A percentile compares a stretch with the other conserved stretches of the same genome.
Conservation (phyloP, 176 grass and related monocot genomes). For the Aegilops bicornis region DNA sequence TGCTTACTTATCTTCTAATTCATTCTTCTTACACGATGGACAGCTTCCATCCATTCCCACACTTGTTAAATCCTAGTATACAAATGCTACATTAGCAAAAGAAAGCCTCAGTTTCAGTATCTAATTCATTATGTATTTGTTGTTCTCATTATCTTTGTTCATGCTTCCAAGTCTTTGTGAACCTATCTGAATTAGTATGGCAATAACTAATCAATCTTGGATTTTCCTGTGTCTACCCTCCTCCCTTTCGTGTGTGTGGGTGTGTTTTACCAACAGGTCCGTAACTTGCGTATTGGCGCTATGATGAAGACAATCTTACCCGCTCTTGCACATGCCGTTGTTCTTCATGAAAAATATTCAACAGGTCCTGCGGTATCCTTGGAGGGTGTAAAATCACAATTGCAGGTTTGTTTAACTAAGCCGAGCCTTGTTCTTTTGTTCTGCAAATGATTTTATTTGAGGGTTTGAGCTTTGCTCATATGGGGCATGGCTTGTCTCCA, state of each 20-base stretch:
- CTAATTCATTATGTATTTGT: slow-evolving; percentile 8
- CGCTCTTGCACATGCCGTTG: slow-evolving; percentile 86
- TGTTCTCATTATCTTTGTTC: background rate
- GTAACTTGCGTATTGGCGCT: slow-evolving; percentile 90
- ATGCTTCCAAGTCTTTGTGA: slow-evolving; percentile 22
- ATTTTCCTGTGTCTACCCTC: background rate
- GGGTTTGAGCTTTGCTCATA: slow-evolving; percentile 17
- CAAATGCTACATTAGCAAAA: background rate
- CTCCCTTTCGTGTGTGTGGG: background rate
- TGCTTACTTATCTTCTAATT: slow-evolving; percentile 27
- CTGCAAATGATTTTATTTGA: slow-evolving; percentile 11
- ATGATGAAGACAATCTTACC: slow-evolving; percentile 98
- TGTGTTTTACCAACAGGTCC: slow-evolving; percentile 52
- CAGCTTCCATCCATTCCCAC: background rate
- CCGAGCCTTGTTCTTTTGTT: background rate
- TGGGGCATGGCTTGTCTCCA: background rate
- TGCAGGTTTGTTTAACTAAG: slow-evolving; percentile 61
- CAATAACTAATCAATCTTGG: slow-evolving; percentile 8
- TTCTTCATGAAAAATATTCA: slow-evolving; percentile 48
- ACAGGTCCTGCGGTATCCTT: slow-evolving; percentile 27
- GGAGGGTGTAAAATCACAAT: slow-evolving; percentile 65
- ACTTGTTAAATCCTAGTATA: background rate
- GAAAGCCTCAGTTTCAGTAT: background rate
- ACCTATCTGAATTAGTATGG: slow-evolving; percentile 23
- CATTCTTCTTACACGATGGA: slow-evolving; percentile 16